Percentiles rank a stretch among this genome's conserved stretches.
phyloP scores from a whole-genome alignment of 495 filamentous ascomycete species.

The Friedmanniomyces simplex region DNA sequence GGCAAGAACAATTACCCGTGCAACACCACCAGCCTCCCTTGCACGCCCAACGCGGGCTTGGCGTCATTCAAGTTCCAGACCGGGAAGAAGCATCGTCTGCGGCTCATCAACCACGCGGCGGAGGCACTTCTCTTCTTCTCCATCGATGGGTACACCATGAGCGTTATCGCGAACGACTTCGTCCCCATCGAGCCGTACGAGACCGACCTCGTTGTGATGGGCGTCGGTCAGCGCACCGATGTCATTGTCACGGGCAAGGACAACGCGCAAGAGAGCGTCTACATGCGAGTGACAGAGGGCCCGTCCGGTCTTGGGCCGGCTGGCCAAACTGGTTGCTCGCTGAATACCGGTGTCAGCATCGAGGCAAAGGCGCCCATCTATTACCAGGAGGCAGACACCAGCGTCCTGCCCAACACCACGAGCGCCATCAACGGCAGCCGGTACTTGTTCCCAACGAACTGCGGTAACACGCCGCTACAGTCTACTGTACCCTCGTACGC shows the following conservation, averaged over 20 bases:
- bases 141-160: constrained; percentile 37
- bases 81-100: constrained; percentile 24
- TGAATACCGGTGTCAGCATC: constrained; percentile 24
- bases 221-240: constrained; percentile 44
- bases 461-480: constrained; percentile 1
- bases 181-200: constrained; percentile 34
- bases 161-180: constrained; percentile 37
- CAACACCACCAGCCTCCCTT: constrained; percentile 33
- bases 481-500: not conserved
- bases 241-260: constrained; percentile 35
- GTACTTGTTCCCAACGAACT: constrained; percentile 35
- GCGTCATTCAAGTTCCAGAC: constrained; percentile 21
- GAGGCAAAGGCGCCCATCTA: constrained; percentile 29
- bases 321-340: constrained; percentile 14
- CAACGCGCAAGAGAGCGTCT: constrained; percentile 21
- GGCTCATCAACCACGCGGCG: constrained; percentile 32
- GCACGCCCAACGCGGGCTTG: constrained; percentile 11
- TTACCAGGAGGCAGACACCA: constrained; percentile 28
- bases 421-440: constrained; percentile 40
- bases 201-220: constrained; percentile 26
- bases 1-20: constrained; percentile 33
- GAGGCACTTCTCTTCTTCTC: constrained; percentile 40
- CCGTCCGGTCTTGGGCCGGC: constrained; percentile 9
- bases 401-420: constrained; percentile 34
- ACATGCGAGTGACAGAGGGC: constrained; percentile 27